Percentiles rank a stretch among this genome's conserved stretches.
These are phyloP conservation scores for Biscogniauxia mediterranea DNA, from an alignment of 2,329 filamentous ascomycete species.

Conservation along the genomic window DNA sequence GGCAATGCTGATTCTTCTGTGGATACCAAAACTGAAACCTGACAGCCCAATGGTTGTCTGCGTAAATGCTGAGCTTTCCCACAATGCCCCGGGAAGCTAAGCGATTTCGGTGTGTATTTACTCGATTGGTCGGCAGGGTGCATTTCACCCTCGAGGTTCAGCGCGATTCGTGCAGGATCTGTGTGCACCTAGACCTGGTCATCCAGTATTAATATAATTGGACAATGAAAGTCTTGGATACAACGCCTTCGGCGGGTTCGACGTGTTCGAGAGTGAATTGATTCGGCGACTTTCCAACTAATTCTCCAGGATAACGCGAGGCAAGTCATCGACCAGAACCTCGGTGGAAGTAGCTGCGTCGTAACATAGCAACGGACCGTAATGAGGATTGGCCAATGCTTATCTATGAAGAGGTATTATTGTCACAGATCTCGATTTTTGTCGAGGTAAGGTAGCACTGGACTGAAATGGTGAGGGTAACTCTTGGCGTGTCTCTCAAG, in stretches of 20 bases:
- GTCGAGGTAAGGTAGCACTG: slow-evolving; percentile 20
- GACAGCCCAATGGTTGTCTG: slow-evolving; percentile 35
- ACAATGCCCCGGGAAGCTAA: slow-evolving; percentile 13
- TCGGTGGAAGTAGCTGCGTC: slow-evolving; percentile 6
- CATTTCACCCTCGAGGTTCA: slow-evolving; percentile 17
- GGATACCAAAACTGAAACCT: slow-evolving; percentile 35
- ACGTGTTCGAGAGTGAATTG: slow-evolving; percentile 12
- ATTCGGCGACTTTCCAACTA: slow-evolving; percentile 7
- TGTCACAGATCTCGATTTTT: slow-evolving; percentile 11
- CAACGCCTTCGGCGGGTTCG: slow-evolving; percentile 16
- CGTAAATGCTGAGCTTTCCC: slow-evolving; percentile 13
- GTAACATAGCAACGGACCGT: slow-evolving; percentile 9
- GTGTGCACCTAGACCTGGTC: slow-evolving; percentile 17
- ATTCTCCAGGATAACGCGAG: slow-evolving; percentile 8
- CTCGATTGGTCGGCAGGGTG: slow-evolving; percentile 22
- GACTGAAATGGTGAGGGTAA: slow-evolving; percentile 13
- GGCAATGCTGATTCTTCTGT: slow-evolving; percentile 41
- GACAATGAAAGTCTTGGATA: slow-evolving; percentile 22
- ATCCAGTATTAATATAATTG: slow-evolving; percentile 18
- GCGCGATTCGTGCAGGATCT: slow-evolving; percentile 24
- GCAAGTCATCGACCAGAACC: slow-evolving; percentile 17
- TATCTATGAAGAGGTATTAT: slow-evolving; percentile 15
- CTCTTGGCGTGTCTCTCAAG: slow-evolving; percentile 16
- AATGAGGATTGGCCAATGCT: slow-evolving; percentile 20
- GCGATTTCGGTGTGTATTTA: slow-evolving; percentile 20